Conservation (phyloP, 495 filamentous ascomycete genomes). For the Parmelia sp. region DNA sequence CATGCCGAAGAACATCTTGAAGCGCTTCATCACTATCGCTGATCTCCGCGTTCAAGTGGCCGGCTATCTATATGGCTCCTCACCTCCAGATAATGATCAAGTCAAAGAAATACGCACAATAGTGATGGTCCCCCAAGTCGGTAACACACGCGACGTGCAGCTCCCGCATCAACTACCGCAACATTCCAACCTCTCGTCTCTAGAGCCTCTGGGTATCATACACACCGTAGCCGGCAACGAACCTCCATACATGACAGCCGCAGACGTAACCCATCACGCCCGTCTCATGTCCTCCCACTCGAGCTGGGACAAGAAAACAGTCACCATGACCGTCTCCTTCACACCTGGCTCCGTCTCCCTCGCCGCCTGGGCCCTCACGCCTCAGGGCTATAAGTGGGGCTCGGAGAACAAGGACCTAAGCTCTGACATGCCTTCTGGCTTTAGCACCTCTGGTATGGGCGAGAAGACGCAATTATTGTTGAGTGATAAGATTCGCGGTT, state of each 20-base stretch:
- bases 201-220: slow-evolving; percentile 93
- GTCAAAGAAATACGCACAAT: slow-evolving; percentile 96
- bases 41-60: slow-evolving; percentile 96
- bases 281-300: slow-evolving; percentile 76
- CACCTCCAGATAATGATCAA: slow-evolving; percentile 87
- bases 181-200: slow-evolving; percentile 78
- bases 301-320: slow-evolving; percentile 88
- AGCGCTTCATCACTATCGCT: slow-evolving; percentile 96
- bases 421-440: slow-evolving; percentile 89
- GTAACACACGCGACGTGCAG: slow-evolving; percentile 85
- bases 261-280: slow-evolving; percentile 90
- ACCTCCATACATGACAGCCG: slow-evolving; percentile 88
- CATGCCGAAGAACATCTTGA: slow-evolving; percentile 98
- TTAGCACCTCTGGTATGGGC: slow-evolving; percentile 76
- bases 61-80: slow-evolving; percentile 90
- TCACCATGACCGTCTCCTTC: slow-evolving; percentile 95
- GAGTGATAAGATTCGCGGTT: slow-evolving; percentile 86
- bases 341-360: slow-evolving; percentile 97
- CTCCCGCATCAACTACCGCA: slow-evolving; percentile 87
- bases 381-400: slow-evolving; percentile 93
- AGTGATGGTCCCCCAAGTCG: slow-evolving; percentile 96
- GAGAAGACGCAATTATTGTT: slow-evolving; percentile 92
- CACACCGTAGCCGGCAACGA: slow-evolving; percentile 95
- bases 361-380: slow-evolving; percentile 85
- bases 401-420: slow-evolving; percentile 88